Evolutionary conservation across 305 asterid species (phyloP).

Genomic region (Fraxinus platypoda): DNA sequence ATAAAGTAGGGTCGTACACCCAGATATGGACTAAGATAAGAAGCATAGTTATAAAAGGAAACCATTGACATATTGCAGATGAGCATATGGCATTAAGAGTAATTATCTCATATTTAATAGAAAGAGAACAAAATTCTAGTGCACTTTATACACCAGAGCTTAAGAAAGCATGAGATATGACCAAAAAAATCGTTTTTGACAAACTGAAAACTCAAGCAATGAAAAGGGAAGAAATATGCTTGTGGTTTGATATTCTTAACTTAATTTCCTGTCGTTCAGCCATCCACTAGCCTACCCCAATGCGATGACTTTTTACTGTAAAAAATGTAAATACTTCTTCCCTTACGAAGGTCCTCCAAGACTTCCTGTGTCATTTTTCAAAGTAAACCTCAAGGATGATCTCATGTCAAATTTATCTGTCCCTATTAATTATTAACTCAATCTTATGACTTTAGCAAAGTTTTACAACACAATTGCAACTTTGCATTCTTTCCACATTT

Average conservation of each 20-base stretch:
- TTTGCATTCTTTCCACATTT: neutral
- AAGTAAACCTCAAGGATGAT: neutral
- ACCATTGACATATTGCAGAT: neutral
- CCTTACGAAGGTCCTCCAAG: neutral
- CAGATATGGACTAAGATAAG: neutral
- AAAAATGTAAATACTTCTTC: neutral
- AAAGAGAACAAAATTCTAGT: neutral
- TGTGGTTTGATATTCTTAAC: neutral
- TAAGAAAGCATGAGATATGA: neutral
- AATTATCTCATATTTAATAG: neutral
- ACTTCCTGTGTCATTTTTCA: neutral
- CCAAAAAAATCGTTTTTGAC: neutral
- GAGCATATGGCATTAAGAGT: neutral
- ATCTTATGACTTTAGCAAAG: slow-evolving; percentile 4
- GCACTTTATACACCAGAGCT: neutral
- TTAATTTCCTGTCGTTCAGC: neutral
- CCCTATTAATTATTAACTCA: slow-evolving; percentile 14
- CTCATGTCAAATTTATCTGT: neutral
- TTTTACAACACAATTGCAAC: neutral
- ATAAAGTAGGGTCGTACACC: neutral
- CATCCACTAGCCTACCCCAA: neutral
- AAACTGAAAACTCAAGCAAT: neutral
- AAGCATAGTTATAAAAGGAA: neutral
- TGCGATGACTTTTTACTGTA: neutral
- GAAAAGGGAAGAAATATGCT: neutral